These are phyloP conservation scores for Colletotrichum musicola DNA, from an alignment of 2,329 filamentous ascomycete species.

Conservation along the genomic window DNA sequence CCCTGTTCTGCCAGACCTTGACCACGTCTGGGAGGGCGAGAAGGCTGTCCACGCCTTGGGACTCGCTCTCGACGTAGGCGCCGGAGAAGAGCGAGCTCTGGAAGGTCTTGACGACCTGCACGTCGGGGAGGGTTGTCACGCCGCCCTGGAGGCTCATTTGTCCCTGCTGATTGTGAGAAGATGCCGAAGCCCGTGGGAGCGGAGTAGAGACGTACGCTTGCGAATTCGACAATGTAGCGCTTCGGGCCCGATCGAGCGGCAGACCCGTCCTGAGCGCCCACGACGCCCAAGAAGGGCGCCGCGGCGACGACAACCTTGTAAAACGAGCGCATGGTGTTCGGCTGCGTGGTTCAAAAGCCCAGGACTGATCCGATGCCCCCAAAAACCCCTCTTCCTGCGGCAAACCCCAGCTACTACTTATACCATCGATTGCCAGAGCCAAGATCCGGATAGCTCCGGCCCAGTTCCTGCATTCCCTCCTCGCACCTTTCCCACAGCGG, in stretches of 20 bases:
- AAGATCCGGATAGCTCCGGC: too few species aligned
- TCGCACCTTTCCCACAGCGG: background rate
- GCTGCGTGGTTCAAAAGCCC: background rate
- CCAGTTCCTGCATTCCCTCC: too few species aligned
- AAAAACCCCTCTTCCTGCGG: too few species aligned
- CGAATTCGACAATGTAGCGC: slow-evolving; percentile 36
- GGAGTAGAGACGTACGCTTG: background rate
- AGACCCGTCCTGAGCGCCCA: background rate
- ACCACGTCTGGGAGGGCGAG: slow-evolving; percentile 48
- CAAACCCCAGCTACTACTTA: background rate
- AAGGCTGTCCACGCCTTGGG: slow-evolving; percentile 45
- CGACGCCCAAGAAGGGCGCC: background rate
- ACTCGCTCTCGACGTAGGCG: slow-evolving; percentile 49
- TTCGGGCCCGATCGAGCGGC: background rate
- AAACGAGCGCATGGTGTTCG: background rate
- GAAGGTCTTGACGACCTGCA: slow-evolving; percentile 26
- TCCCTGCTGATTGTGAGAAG: background rate
- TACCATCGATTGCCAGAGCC: background rate
- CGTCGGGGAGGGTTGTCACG: slow-evolving; percentile 10
- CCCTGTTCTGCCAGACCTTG: slow-evolving; percentile 49
- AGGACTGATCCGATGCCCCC: background rate
- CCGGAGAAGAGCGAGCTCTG: slow-evolving; percentile 50
- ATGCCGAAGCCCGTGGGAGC: too few species aligned
- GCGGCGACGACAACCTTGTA: background rate
- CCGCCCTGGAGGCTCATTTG: background rate